Evolutionary conservation across 2,329 filamentous ascomycete species (phyloP).

Genomic region (Xylaria sp.): DNA sequence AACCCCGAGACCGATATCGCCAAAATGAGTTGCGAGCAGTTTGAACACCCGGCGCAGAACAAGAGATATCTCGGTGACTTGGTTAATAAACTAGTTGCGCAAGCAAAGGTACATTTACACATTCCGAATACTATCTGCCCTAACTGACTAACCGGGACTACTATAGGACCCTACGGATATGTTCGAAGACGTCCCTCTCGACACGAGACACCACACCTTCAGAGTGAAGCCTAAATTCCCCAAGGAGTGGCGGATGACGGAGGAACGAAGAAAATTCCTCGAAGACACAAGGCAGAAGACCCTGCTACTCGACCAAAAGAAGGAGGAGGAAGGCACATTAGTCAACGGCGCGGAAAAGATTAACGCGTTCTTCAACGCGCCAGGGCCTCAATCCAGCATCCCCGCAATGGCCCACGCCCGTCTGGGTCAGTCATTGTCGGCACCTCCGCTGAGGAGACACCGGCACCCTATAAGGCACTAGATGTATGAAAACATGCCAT

Average conservation of each 20-base stretch:
- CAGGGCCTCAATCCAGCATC: neutral
- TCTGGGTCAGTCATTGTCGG: conserved; percentile 1
- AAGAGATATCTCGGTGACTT: conserved; percentile 91
- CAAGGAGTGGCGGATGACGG: conserved; percentile 82
- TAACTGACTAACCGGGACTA: conserved; percentile 28
- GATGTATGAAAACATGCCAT: conserved; percentile 15
- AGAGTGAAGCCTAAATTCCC: conserved; percentile 79
- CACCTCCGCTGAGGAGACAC: conserved; percentile 1
- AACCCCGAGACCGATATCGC: conserved; percentile 84
- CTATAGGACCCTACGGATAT: conserved; percentile 76
- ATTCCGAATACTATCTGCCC: conserved; percentile 20
- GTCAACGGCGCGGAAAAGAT: conserved; percentile 68
- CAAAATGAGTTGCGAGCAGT: conserved; percentile 92
- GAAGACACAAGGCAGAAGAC: conserved; percentile 67
- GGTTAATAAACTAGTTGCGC: conserved; percentile 76
- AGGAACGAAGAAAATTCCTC: conserved; percentile 73
- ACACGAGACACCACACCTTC: conserved; percentile 83
- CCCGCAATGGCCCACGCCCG: conserved; percentile 25
- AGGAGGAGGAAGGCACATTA: conserved; percentile 63
- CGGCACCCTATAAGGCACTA: conserved; percentile 9
- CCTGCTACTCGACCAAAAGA: conserved; percentile 65
- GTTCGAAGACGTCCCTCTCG: conserved; percentile 89
- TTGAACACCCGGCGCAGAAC: conserved; percentile 91
- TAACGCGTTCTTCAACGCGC: conserved; percentile 51
- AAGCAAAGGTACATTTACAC: conserved; percentile 68